Conservation (phyloP, 495 filamentous ascomycete genomes). For the Lentithecium fluviatile region DNA sequence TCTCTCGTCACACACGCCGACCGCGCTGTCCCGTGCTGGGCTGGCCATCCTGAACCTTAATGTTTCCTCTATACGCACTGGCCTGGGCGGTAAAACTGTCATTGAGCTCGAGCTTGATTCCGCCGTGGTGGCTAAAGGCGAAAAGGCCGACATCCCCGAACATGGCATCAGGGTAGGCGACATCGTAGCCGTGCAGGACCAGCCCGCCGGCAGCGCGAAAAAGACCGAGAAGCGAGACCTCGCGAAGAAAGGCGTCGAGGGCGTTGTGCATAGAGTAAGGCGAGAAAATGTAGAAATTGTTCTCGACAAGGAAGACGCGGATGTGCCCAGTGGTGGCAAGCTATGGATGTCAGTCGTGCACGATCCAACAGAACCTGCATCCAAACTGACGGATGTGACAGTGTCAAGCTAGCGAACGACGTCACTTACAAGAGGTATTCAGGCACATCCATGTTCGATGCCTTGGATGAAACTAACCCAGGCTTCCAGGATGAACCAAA, state of each 20-base stretch:
- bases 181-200: slow-evolving; percentile 77
- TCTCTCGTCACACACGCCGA: slow-evolving; percentile 66
- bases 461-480: not conserved
- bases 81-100: slow-evolving; percentile 82
- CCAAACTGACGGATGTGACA: slow-evolving; percentile 36
- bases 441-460: not conserved
- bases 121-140: slow-evolving; percentile 51
- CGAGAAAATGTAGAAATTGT: slow-evolving; percentile 62
- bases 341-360: slow-evolving; percentile 57
- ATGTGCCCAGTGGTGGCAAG: slow-evolving; percentile 60
- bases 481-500: slow-evolving; percentile 74
- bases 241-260: slow-evolving; percentile 65
- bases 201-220: slow-evolving; percentile 66
- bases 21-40: slow-evolving; percentile 76
- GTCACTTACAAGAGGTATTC: slow-evolving; percentile 77
- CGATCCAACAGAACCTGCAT: slow-evolving; percentile 13
- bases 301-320: slow-evolving; percentile 69
- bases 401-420: slow-evolving; percentile 92
- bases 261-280: slow-evolving; percentile 73
- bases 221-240: slow-evolving; percentile 68
- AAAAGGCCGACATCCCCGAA: slow-evolving; percentile 58
- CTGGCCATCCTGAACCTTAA: slow-evolving; percentile 80
- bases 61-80: slow-evolving; percentile 79
- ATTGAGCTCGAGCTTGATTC: slow-evolving; percentile 75
- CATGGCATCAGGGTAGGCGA: slow-evolving; percentile 88